phyloP scores from a whole-genome alignment of 176 grass and related monocot genomes.

The Tillandsia leiboldiana region DNA sequence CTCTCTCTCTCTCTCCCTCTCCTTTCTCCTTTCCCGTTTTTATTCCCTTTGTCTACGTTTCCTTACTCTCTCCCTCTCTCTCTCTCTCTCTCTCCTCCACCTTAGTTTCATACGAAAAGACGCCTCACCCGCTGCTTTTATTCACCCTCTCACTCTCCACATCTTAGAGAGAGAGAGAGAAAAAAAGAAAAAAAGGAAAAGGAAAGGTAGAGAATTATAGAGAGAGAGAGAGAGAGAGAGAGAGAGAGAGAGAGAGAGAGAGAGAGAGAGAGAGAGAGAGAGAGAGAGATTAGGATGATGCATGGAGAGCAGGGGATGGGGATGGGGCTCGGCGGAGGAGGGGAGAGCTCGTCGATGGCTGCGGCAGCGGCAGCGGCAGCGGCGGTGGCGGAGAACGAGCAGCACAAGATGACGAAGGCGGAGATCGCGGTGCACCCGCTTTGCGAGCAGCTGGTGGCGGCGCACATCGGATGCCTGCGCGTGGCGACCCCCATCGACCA shows the following conservation, averaged over 20 bases:
- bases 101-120: constrained; percentile 86
- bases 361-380: background rate
- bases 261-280: background rate
- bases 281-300: constrained; percentile 19
- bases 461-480: constrained; percentile 91
- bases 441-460: constrained; percentile 84
- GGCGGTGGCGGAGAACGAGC: constrained; percentile 46
- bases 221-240: no score
- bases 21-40: background rate
- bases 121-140: constrained; percentile 54
- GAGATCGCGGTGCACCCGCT: constrained; percentile 97
- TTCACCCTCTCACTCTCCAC: constrained; percentile 30
- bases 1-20: no score
- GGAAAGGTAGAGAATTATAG: constrained; percentile 3
- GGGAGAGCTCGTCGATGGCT: constrained; percentile 42
- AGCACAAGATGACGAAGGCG: constrained; percentile 79
- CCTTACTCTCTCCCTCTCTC: constrained; percentile 14
- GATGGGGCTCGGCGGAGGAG: constrained; percentile 57
- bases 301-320: constrained; percentile 53
- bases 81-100: constrained; percentile 32
- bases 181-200: background rate
- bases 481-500: constrained; percentile 97
- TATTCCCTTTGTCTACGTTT: background rate
- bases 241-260: background rate
- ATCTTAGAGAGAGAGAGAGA: constrained; percentile 23